Conservation (phyloP, 371 early-diverging fungal genomes). For the Circinella minor region DNA sequence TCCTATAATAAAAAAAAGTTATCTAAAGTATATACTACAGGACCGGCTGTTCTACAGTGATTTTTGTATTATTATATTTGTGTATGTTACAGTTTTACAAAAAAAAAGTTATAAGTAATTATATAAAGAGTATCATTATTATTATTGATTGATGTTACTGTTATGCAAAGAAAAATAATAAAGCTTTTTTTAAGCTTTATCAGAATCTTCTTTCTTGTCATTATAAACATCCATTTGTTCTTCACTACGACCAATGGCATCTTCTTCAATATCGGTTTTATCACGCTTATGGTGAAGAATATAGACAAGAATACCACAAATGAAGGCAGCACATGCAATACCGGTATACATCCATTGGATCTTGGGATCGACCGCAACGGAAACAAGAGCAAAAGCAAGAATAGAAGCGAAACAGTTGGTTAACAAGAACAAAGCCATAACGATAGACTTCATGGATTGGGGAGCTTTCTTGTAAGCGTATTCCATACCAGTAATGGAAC, state of each 20-base stretch:
- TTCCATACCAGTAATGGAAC: conserved; percentile 78
- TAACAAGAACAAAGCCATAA: conserved; percentile 74
- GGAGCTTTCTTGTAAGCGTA: conserved; percentile 83
- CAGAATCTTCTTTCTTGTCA: background rate
- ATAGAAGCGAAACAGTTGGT: conserved; percentile 73
- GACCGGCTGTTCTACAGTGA: background rate
- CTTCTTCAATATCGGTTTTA: conserved; percentile 28
- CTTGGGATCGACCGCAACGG: conserved; percentile 72
- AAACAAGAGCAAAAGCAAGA: conserved; percentile 69
- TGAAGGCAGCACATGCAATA: conserved; percentile 21
- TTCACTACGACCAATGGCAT: conserved; percentile 27
- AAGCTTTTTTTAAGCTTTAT: background rate
- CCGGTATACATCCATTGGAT: conserved; percentile 66
- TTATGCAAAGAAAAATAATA: too few species aligned
- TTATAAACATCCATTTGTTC: conserved; percentile 2
- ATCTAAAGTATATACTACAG: conserved; percentile 1
- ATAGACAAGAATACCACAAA: conserved; percentile 25
- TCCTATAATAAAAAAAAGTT: too few species aligned
- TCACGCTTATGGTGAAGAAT: conserved; percentile 27
- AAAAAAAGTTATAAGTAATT: background rate
- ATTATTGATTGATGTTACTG: too few species aligned
- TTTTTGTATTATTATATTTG: background rate
- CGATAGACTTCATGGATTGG: conserved; percentile 75
- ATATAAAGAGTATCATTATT: too few species aligned
- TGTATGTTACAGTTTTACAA: background rate